Evolutionary conservation across 768 basidiomycete genomes (phyloP).

Genomic region (Phanerodontia chrysosporium): DNA sequence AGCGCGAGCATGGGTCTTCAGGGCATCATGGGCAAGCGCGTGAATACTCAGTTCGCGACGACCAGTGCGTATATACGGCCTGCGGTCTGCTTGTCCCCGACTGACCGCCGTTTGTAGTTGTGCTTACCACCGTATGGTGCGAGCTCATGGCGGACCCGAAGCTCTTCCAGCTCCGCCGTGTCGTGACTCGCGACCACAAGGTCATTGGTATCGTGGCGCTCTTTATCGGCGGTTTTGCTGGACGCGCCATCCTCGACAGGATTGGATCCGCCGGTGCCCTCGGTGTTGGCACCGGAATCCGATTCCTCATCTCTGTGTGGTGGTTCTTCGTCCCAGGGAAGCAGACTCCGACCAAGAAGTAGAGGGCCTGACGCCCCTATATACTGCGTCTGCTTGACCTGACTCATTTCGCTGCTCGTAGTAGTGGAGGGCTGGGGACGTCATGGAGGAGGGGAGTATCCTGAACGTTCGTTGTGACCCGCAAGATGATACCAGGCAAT

Average conservation of each 20-base stretch:
- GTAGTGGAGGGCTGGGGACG: too few relatives aligned
- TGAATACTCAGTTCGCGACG: conserved; percentile 76
- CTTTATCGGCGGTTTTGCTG: conserved; percentile 72
- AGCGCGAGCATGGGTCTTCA: conserved; percentile 80
- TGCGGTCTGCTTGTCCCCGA: background rate
- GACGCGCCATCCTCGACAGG: conserved; percentile 53
- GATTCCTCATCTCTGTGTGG: conserved; percentile 53
- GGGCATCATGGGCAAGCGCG: conserved; percentile 78
- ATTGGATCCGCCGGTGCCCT: conserved; percentile 61
- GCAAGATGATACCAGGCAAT: conserved; percentile 6
- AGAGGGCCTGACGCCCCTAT: background rate
- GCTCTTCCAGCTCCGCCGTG: conserved; percentile 54
- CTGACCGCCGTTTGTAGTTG: conserved; percentile 41
- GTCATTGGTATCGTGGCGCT: conserved; percentile 61
- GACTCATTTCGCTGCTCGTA: background rate
- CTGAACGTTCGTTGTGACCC: too few relatives aligned
- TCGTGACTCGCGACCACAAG: conserved; percentile 67
- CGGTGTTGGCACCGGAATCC: conserved; percentile 61
- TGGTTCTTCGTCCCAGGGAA: conserved; percentile 65
- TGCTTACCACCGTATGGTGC: conserved; percentile 86
- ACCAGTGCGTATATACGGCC: conserved; percentile 46
- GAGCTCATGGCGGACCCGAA: conserved; percentile 81
- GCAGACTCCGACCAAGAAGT: conserved; percentile 10
- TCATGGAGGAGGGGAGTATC: too few relatives aligned
- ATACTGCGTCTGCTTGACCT: background rate